Percentiles rank a stretch among this genome's conserved stretches.
Evolutionary conservation across 306 rosid species (phyloP).

Genomic region (Cucumis melo): DNA sequence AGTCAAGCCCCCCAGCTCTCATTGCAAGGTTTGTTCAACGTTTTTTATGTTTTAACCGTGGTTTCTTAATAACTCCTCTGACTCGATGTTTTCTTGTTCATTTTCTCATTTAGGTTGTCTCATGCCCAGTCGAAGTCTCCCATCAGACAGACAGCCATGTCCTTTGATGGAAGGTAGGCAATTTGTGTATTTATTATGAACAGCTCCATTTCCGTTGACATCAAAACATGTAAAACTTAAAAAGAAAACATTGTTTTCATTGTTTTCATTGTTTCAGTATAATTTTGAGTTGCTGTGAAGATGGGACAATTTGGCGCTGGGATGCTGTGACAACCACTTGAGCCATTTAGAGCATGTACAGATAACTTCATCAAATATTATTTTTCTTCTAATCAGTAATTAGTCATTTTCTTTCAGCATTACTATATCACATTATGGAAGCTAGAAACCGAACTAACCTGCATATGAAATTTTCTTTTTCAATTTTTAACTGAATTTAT

Average conservation of each 20-base stretch:
- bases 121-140: constrained; percentile 82
- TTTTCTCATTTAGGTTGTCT: constrained; percentile 37
- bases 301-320: constrained; percentile 99
- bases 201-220: not conserved
- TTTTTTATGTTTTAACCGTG: constrained; percentile 2
- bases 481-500: too few species aligned
- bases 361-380: not conserved
- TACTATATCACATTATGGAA: not conserved
- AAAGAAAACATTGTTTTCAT: not conserved
- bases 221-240: not conserved
- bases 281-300: constrained; percentile 81
- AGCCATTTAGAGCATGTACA: not conserved
- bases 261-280: constrained; percentile 37
- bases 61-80: not conserved
- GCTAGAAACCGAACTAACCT: not conserved
- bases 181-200: not conserved
- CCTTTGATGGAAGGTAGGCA: constrained; percentile 97
- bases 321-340: constrained; percentile 23
- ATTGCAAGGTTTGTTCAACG: constrained; percentile 39
- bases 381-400: not conserved
- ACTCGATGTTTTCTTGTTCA: not conserved
- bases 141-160: constrained; percentile 85
- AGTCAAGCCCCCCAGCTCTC: constrained; percentile 81
- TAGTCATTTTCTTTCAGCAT: not conserved
- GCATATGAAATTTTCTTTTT: too few species aligned